A percentile compares a stretch with the other conserved stretches of the same genome.
phyloP scores from a whole-genome alignment of 495 filamentous ascomycete genomes.

The Tuber microsphaerosporum region DNA sequence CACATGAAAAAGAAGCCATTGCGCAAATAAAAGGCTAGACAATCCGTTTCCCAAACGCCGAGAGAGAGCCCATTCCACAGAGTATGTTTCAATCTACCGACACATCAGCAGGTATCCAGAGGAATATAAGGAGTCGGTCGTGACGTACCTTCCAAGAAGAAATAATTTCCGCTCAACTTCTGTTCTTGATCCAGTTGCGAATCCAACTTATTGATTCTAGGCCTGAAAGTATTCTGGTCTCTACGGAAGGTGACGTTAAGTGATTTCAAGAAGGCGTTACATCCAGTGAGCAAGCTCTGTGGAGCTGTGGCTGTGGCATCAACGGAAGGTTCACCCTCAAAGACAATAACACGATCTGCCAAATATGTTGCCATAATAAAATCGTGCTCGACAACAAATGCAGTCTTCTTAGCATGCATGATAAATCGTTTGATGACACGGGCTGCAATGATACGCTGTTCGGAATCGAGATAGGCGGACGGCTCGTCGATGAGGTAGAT shows the following conservation, averaged over 20 bases:
- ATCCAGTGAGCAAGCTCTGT: slow-evolving; percentile 87
- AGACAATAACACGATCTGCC: slow-evolving; percentile 95
- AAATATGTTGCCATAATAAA: slow-evolving; percentile 97
- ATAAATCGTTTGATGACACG: slow-evolving; percentile 99
- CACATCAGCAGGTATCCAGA: background rate
- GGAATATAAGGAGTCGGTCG: background rate
- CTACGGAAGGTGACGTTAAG: slow-evolving; percentile 96
- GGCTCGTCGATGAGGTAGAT: slow-evolving; percentile 98
- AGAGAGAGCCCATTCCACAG: background rate
- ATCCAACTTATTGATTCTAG: slow-evolving; percentile 95
- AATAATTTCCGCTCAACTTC: slow-evolving; percentile 88
- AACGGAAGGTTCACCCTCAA: slow-evolving; percentile 85
- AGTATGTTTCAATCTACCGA: background rate
- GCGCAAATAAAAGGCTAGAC: background rate
- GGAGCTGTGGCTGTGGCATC: slow-evolving; percentile 80
- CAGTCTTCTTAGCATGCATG: slow-evolving; percentile 99
- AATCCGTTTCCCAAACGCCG: background rate
- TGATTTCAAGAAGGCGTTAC: slow-evolving; percentile 92
- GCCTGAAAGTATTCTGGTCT: slow-evolving; percentile 89
- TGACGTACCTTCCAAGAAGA: slow-evolving; percentile 83
- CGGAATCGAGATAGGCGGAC: slow-evolving; percentile 89
- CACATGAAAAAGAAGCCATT: background rate
- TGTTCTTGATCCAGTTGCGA: slow-evolving; percentile 96
- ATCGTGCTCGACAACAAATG: slow-evolving; percentile 99
- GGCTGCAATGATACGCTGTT: slow-evolving; percentile 95